Conservation (phyloP, 441 rosid species). For the Melastoma candidum region DNA sequence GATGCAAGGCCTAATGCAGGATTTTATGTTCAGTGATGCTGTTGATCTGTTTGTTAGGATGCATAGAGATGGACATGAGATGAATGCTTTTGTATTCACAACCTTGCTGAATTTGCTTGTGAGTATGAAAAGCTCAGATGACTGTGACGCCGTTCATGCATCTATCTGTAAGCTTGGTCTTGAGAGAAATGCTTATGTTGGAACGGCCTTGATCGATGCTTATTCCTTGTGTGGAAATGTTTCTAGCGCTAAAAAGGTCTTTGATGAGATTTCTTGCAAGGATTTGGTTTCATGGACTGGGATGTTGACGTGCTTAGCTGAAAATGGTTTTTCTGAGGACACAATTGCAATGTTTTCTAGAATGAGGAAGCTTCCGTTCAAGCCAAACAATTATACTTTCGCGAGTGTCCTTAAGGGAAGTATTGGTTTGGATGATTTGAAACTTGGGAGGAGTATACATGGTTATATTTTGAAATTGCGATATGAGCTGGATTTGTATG, state of each 20-base stretch:
- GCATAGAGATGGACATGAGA: conserved; percentile 68
- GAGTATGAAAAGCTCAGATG: conserved; percentile 40
- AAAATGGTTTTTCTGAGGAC: conserved; percentile 47
- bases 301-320: conserved; percentile 62
- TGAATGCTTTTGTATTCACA: conserved; percentile 72
- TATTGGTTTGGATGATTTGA: conserved; percentile 42
- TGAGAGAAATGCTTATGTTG: conserved; percentile 52
- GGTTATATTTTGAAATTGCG: conserved; percentile 49
- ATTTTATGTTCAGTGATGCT: conserved; percentile 29
- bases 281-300: conserved; percentile 89
- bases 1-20: conserved; percentile 34
- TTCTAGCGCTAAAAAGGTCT: conserved; percentile 44
- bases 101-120: conserved; percentile 55
- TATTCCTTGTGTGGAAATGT: conserved; percentile 50
- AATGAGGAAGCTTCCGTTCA: conserved; percentile 56
- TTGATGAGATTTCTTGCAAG: conserved; percentile 45
- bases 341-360: conserved; percentile 34
- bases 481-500: conserved; percentile 47
- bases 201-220: conserved; percentile 66
- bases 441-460: conserved; percentile 50
- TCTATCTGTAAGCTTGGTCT: conserved; percentile 67
- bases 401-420: conserved; percentile 66
- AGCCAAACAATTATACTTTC: conserved; percentile 61
- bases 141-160: conserved; percentile 44
- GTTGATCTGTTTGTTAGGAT: conserved; percentile 36